A percentile compares a stretch with the other conserved stretches of the same genome.
These are phyloP conservation scores for Paraconiothyrium brasiliense DNA, from an alignment of 2,329 filamentous ascomycete genomes.

Conservation along the genomic window DNA sequence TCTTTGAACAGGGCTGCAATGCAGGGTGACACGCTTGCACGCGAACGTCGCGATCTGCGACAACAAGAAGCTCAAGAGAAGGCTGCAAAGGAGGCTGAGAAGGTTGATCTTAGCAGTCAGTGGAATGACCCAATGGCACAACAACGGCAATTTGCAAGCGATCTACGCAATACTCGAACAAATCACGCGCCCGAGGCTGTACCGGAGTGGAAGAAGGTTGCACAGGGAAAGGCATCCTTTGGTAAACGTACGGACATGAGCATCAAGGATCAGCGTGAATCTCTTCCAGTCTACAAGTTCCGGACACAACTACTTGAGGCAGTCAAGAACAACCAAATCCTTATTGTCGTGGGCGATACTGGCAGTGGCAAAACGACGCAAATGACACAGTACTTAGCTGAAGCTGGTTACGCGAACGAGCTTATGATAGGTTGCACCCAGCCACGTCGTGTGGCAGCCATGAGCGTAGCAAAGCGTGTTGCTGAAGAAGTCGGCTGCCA, in stretches of 20 bases:
- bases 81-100: constrained; percentile 75
- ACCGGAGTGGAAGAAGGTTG: constrained; percentile 91
- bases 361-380: constrained; percentile 98
- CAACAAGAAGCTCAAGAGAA: constrained; percentile 87
- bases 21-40: constrained; percentile 86
- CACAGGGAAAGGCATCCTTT: constrained; percentile 79
- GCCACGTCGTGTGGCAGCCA: constrained; percentile 95
- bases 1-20: constrained; percentile 97
- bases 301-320: constrained; percentile 87
- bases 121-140: constrained; percentile 99
- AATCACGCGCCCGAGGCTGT: constrained; percentile 71
- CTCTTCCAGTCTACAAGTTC: constrained; percentile 88
- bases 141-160: constrained; percentile 86
- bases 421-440: constrained; percentile 97
- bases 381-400: constrained; percentile 91
- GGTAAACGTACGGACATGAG: constrained; percentile 89
- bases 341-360: constrained; percentile 97
- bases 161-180: constrained; percentile 74
- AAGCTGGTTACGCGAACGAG: constrained; percentile 86
- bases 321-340: constrained; percentile 83
- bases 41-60: constrained; percentile 86
- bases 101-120: constrained; percentile 85
- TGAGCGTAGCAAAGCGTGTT: constrained; percentile 98
- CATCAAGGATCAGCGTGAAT: constrained; percentile 94
- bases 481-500: constrained; percentile 95